A percentile compares a stretch with the other conserved stretches of the same genome.
These are phyloP conservation scores for Mycena chlorophos DNA, from an alignment of 768 basidiomycete species.

Conservation along the genomic window DNA sequence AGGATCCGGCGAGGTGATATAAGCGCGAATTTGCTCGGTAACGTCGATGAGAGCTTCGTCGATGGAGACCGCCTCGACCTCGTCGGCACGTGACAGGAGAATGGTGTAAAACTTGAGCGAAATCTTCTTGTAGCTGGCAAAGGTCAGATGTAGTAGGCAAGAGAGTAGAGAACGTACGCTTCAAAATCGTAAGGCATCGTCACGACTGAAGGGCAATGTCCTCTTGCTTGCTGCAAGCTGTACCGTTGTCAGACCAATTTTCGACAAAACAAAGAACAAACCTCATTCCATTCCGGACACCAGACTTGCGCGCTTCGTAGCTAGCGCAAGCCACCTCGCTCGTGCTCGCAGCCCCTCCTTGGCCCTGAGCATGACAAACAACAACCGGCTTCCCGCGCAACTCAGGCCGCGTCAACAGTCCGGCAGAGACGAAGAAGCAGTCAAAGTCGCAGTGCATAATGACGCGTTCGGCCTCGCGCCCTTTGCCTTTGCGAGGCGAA, in stretches of 20 bases:
- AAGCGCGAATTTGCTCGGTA: constrained; percentile 35
- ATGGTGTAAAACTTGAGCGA: constrained; percentile 92
- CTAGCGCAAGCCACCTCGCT: constrained; percentile 94
- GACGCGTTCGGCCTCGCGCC: constrained; percentile 55
- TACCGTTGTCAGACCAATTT: constrained; percentile 2
- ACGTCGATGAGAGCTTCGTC: constrained; percentile 96
- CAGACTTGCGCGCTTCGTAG: constrained; percentile 88
- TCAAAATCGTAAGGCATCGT: constrained; percentile 97
- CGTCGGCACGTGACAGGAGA: constrained; percentile 85
- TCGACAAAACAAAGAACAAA: constrained; percentile 30
- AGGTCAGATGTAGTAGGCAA: not conserved
- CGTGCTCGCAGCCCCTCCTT: constrained; percentile 75
- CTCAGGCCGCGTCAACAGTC: constrained; percentile 75
- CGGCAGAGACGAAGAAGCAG: constrained; percentile 95
- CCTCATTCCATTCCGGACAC: constrained; percentile 96
- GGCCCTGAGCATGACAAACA: constrained; percentile 88
- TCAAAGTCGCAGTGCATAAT: constrained; percentile 97
- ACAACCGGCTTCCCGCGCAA: constrained; percentile 87
- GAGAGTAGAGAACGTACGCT: constrained; percentile 40
- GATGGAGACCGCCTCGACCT: constrained; percentile 92
- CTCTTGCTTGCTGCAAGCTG: constrained; percentile 78
- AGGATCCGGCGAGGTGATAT: constrained; percentile 43
- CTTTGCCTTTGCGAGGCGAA: constrained; percentile 50
- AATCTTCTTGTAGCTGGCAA: constrained; percentile 74
- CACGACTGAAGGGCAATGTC: constrained; percentile 67